phyloP scores from a whole-genome alignment of 805 yeast species.

The Saccharomycopsis olivae region DNA sequence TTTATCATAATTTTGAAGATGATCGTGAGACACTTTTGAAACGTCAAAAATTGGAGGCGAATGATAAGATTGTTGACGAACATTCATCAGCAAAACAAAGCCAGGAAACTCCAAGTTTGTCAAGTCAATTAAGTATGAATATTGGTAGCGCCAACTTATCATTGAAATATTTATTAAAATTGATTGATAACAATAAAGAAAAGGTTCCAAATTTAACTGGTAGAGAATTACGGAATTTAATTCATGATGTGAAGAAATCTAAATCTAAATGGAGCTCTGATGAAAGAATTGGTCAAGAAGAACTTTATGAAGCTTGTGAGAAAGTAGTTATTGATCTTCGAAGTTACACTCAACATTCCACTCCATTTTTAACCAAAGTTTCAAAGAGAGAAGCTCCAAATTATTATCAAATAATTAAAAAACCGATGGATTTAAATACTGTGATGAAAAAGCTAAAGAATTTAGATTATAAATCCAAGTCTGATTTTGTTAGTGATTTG shows the following conservation, averaged over 20 bases:
- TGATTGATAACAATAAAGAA: conserved; percentile 75
- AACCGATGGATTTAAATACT: conserved; percentile 94
- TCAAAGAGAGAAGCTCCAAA: conserved; percentile 97
- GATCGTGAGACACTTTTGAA: conserved; percentile 67
- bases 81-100: conserved; percentile 11
- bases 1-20: conserved; percentile 67
- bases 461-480: conserved; percentile 73
- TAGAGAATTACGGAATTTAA: conserved; percentile 69
- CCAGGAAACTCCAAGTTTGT: conserved; percentile 8
- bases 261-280: conserved; percentile 98
- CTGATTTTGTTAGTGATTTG: conserved; percentile 88
- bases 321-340: conserved; percentile 85
- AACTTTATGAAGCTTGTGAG: conserved; percentile 93
- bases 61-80: conserved; percentile 50
- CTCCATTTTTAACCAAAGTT: conserved; percentile 92
- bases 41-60: conserved; percentile 66
- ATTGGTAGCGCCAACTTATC: conserved; percentile 70
- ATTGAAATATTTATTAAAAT: conserved; percentile 66
- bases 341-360: conserved; percentile 90
- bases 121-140: conserved; percentile 26
- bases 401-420: conserved; percentile 78
- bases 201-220: conserved; percentile 59
- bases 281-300: conserved; percentile 94
- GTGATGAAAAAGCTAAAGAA: conserved; percentile 82
- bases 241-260: conserved; percentile 88